phyloP scores from a whole-genome alignment of 371 early-diverging fungal genomes.

The Lichtheimia ramosa region DNA sequence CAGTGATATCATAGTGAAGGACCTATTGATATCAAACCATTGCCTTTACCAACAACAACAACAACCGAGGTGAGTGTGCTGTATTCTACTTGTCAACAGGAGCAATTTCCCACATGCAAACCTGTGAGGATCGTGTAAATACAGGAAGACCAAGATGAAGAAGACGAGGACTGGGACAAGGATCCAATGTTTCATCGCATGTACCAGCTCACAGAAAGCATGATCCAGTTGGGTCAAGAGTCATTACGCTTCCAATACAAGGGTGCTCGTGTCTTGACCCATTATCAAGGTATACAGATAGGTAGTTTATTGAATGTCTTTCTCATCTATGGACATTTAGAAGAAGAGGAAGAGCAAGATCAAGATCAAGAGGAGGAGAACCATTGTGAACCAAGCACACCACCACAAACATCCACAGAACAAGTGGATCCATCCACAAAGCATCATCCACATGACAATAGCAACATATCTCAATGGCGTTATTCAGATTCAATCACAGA shows the following conservation, averaged over 20 bases:
- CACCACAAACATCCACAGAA: too few relatives aligned
- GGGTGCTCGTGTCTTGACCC: constrained; percentile 40
- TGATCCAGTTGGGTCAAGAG: constrained; percentile 43
- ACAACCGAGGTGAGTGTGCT: neutral
- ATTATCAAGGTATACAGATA: constrained; percentile 9
- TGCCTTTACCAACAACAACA: neutral
- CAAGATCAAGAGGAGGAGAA: too few relatives aligned
- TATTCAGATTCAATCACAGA: too few relatives aligned
- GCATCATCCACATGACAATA: too few relatives aligned
- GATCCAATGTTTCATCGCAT: constrained; percentile 39
- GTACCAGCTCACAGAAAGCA: constrained; percentile 33
- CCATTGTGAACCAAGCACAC: too few relatives aligned
- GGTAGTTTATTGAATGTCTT: too few relatives aligned
- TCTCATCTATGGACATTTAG: too few relatives aligned
- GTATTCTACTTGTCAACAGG: neutral
- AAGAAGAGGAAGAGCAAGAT: too few relatives aligned
- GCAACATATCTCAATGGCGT: too few relatives aligned
- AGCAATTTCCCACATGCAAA: too few relatives aligned
- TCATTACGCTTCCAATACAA: constrained; percentile 43
- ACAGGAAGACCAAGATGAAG: neutral
- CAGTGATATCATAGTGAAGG: neutral
- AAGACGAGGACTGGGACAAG: constrained; percentile 40
- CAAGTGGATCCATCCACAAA: too few relatives aligned
- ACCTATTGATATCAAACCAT: neutral
- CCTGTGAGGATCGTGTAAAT: neutral